Conservation (phyloP, 305 asterid genomes). For the Plantago lanceolata region DNA sequence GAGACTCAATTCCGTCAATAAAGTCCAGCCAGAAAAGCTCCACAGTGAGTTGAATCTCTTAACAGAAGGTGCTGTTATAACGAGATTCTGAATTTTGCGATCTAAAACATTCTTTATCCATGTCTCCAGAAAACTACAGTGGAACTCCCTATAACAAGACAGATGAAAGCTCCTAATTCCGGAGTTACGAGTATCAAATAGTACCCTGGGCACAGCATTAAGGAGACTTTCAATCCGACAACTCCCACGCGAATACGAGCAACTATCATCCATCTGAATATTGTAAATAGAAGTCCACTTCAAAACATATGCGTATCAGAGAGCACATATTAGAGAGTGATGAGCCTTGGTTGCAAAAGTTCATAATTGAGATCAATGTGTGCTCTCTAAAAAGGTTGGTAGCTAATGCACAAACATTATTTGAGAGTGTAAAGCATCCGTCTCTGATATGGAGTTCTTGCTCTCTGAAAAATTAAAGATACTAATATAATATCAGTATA, state of each 20-base stretch:
- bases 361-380: no score
- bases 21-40: background rate
- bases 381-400: no score
- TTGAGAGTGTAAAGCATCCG: no score
- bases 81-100: background rate
- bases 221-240: background rate
- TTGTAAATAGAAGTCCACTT: slow-evolving; percentile 10
- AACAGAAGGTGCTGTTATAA: background rate
- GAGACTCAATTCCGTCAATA: background rate
- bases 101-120: background rate
- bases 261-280: background rate
- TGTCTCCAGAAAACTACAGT: background rate
- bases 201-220: background rate
- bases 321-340: no score
- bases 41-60: no score
- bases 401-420: no score
- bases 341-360: no score
- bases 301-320: no score
- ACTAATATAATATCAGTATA: no score
- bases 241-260: background rate
- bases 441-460: no score
- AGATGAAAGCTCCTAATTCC: background rate
- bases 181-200: background rate
- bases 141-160: background rate
- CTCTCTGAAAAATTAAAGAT: no score